phyloP scores from a whole-genome alignment of 768 basidiomycete species.

The Gelatoporia subvermispora region DNA sequence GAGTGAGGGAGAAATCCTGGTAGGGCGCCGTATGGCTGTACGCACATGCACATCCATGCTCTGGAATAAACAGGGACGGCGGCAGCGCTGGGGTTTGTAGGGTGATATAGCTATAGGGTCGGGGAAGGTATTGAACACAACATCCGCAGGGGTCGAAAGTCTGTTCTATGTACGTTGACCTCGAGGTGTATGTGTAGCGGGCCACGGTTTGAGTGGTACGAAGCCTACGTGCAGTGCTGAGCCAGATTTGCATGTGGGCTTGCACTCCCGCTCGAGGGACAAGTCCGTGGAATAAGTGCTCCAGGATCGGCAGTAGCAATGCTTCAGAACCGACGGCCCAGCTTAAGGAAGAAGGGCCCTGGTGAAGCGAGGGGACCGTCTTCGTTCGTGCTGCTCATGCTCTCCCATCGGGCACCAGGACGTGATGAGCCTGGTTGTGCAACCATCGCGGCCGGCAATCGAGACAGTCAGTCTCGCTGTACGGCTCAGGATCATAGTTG shows the following conservation, averaged over 20 bases:
- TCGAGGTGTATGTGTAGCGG: background rate
- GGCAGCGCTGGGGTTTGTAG: background rate
- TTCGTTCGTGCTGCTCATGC: background rate
- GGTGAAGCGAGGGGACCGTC: slow-evolving; percentile 26
- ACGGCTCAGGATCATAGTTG: too few relatives aligned
- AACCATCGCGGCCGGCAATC: background rate
- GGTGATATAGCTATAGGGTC: background rate
- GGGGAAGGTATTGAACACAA: background rate
- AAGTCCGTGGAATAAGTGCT: slow-evolving; percentile 12
- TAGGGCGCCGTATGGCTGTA: background rate
- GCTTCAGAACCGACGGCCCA: too few relatives aligned
- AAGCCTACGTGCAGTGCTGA: slow-evolving; percentile 7
- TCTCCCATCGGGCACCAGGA: background rate
- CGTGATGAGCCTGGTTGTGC: background rate
- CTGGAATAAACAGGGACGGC: background rate
- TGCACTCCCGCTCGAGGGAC: slow-evolving; percentile 12
- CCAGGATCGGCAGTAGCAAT: slow-evolving; percentile 18
- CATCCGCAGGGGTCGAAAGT: too few relatives aligned
- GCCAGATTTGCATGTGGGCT: slow-evolving; percentile 21
- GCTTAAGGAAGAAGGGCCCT: slow-evolving; percentile 34
- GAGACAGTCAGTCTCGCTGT: too few relatives aligned
- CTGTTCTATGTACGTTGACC: background rate
- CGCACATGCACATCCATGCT: background rate
- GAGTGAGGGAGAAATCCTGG: background rate
- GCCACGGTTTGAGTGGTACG: background rate